Evolutionary conservation across 2,329 filamentous ascomycete species (phyloP), one percentile per base, ranked within the genome.

Genomic region (Zymoseptoria passerinii): DNA sequence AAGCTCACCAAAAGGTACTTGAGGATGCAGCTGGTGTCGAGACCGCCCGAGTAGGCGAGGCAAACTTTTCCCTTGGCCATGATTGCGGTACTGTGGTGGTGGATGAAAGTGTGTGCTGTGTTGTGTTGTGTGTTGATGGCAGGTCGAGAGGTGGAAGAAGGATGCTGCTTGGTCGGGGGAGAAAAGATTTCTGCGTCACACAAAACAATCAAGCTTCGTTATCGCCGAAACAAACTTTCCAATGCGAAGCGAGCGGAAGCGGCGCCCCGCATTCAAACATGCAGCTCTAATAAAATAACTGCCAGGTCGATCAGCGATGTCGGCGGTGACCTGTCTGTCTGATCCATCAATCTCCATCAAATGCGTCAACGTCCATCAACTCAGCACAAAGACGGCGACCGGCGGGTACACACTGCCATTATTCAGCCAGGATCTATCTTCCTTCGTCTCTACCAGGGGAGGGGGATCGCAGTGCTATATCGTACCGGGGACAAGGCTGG

Each of bases 1-100:
- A 27, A 52, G 69, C 68, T 65, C 55, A 71, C 69, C 53, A 72
- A 65, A 49, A 74, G 66, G 61, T 75, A 77, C 64, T 73, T 75
- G 68, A 79, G 72, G 71, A 82, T 82, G 61, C 79, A 81, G 69
- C 78, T 81, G 66, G 82, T 84, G 69, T 84, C 82, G 62, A 84
- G 77, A 68, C 82, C 82, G 70, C 82, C 77, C 62, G 75, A 77
- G 72, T 79, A 79, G 64, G 77, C 77, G 61, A 79, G 70, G 66
- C 77, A 79, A 59, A 80, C 77, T 64, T 76, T 75, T 58, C 63
- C 63, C 54, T 63, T 65, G 58, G 58, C 56, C 63, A 65, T 65
- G 28, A 49, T 65, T 50, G 52, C 40, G 50, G 50, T 44, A 16
- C n/a, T 52, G 50, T 28, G 10, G 48, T 13, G 50, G 23, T 52